Evolutionary conservation across 164 flowering plant genomes (phyloP).

Genomic region (Saururus chinensis): DNA sequence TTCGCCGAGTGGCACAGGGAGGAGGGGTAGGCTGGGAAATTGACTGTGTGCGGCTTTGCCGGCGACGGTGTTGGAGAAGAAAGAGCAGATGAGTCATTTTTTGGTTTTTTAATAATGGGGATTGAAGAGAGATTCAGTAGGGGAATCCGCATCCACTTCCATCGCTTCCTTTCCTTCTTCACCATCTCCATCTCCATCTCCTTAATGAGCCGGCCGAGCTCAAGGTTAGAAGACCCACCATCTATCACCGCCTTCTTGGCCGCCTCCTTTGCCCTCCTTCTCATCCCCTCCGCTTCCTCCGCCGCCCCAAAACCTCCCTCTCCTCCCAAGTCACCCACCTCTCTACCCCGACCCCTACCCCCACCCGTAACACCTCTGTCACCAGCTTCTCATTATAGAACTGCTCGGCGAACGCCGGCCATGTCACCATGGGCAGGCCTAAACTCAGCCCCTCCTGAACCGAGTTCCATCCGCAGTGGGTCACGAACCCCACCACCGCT

Average conservation of each 20-base stretch:
- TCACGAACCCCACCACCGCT: constrained; percentile 25
- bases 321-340: constrained; percentile 3
- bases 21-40: too few relatives aligned
- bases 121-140: too few relatives aligned
- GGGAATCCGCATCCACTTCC: too few relatives aligned
- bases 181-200: constrained; percentile 3
- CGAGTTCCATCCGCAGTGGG: constrained; percentile 31
- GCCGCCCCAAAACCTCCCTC: constrained; percentile 11
- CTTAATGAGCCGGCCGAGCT: constrained; percentile 10
- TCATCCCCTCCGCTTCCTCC: constrained; percentile 8
- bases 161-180: too few relatives aligned
- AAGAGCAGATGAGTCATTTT: too few relatives aligned
- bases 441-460: constrained; percentile 18
- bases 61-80: too few relatives aligned
- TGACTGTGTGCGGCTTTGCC: too few relatives aligned
- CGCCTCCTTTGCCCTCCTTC: constrained; percentile 13
- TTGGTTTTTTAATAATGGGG: too few relatives aligned
- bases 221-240: constrained; percentile 19
- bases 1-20: too few relatives aligned
- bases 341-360: constrained; percentile 12
- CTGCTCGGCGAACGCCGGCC: constrained; percentile 25
- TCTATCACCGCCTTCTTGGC: constrained; percentile 16
- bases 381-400: constrained; percentile 21
- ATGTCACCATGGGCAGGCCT: constrained; percentile 26
- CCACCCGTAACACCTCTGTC: constrained; percentile 15